These are phyloP conservation scores for Pneumocystis jirovecii DNA, from an alignment of 1,139 yeast species.

Conservation along the genomic window DNA sequence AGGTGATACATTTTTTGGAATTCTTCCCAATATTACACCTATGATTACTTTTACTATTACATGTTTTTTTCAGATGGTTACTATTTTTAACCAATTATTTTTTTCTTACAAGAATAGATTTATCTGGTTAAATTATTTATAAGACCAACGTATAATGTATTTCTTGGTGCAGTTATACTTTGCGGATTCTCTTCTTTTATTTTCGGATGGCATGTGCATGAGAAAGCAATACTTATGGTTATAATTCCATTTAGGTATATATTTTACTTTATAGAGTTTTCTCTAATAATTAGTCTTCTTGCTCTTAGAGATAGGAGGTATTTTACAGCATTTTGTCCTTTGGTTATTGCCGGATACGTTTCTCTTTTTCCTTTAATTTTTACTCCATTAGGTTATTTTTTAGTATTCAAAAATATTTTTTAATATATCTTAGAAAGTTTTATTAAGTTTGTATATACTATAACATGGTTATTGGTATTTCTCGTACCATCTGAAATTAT, in stretches of 20 bases:
- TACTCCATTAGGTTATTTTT: conserved; percentile 35
- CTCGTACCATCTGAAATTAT: conserved; percentile 44
- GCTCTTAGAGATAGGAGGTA: conserved; percentile 59
- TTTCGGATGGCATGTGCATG: conserved; percentile 99
- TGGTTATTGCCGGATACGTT: conserved; percentile 70
- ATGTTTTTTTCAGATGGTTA: conserved; percentile 57
- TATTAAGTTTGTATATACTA: conserved; percentile 61
- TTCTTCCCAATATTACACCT: conserved; percentile 71
- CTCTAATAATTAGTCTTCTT: conserved; percentile 27
- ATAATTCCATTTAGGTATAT: conserved; percentile 67
- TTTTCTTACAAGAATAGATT: conserved; percentile 15
- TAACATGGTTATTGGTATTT: conserved; percentile 72
- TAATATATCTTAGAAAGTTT: conserved; percentile 39
- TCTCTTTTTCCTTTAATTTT: conserved; percentile 77
- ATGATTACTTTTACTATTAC: conserved; percentile 63
- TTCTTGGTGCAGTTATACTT: conserved; percentile 67
- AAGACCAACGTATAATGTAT: conserved; percentile 55
- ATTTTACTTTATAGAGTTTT: not conserved
- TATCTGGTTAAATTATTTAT: conserved; percentile 63
- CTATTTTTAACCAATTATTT: not conserved
- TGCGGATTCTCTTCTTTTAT: conserved; percentile 86
- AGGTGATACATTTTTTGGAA: conserved; percentile 71
- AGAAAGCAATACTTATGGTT: conserved; percentile 77
- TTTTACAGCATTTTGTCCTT: conserved; percentile 38
- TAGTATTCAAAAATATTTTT: not conserved